phyloP scores from a whole-genome alignment of 306 rosid species.

The Dryas alaskensis region DNA sequence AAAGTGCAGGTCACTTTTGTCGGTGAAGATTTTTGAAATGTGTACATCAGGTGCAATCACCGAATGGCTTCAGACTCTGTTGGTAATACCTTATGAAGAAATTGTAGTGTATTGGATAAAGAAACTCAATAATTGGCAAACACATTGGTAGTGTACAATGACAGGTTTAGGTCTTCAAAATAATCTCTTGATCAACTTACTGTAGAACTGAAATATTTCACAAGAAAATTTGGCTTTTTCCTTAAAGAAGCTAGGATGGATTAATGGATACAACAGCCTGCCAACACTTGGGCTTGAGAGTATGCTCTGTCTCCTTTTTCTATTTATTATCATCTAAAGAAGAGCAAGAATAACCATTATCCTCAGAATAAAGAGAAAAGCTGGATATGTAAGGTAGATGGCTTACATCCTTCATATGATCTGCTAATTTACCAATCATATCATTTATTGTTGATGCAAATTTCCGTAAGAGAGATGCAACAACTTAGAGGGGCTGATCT shows the following conservation, averaged over 20 bases:
- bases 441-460: too few species aligned
- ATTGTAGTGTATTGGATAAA: neutral
- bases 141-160: too few species aligned
- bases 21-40: too few species aligned
- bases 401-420: conserved; percentile 50
- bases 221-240: too few species aligned
- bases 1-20: too few species aligned
- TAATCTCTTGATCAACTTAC: neutral
- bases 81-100: too few species aligned
- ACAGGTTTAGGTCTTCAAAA: neutral
- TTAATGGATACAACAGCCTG: too few species aligned
- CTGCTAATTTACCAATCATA: conserved; percentile 34
- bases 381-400: conserved; percentile 34
- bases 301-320: neutral
- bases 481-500: too few species aligned
- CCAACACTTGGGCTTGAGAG: neutral
- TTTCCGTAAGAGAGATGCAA: too few species aligned
- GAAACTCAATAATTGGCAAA: too few species aligned
- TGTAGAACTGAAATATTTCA: neutral
- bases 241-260: too few species aligned
- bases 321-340: neutral
- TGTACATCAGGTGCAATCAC: neutral
- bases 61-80: neutral
- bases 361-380: conserved; percentile 39
- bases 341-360: conserved; percentile 21